Evolutionary conservation across 2,329 filamentous ascomycete genomes (phyloP), one percentile per base, ranked within the genome.

Genomic region (Byssothecium circinans): DNA sequence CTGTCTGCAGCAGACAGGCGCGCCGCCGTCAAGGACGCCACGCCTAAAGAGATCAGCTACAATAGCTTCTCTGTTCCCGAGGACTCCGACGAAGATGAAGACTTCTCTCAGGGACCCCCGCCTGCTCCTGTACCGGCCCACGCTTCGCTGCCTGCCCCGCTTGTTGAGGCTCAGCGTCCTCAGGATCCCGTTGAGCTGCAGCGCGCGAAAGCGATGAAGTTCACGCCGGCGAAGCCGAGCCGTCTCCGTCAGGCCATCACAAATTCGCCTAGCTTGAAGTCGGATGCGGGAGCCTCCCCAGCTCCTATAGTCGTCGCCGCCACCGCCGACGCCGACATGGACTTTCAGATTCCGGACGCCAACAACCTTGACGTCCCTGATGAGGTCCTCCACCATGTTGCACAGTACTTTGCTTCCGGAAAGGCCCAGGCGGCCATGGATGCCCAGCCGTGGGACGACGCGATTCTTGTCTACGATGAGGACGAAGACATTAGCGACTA

Each of bases 71-170:
- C 55, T 23, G 53, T 63, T 12, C 62, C 64, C 10, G 62, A 64
- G 7, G 32, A 50, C 37, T 55, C 56, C 37, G 55, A 56, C 35
- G 59, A 64, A 27, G 55, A 60, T 1, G 43, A 54, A 1, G 49
- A 45, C 8, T 69, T 64, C 63, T 69, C 66, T 1, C 65, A 70
- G 41, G 48, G 62, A 17, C 69, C 69, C 11, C 69, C 67, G 7
- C 67, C 68, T 2, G 57, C 68, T 19, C 68, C 69, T 8, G 62
- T 61, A 8, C 67, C 68, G 10, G 59, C 67, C 12, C 67, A 71
- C 44, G 63, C 63, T 11, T 59, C 63, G 2, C 53, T 70, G 15
- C 67, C 67, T 15, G 40, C 33, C 17, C 46, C 54, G 2, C 6
- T 53, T n/a, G 38, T 30, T 15, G 41, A 44, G 5, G 27, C 20